Base-by-base conservation (phyloP, 2,329 filamentous ascomycete genomes). In the Penicillium sp. region DNA sequence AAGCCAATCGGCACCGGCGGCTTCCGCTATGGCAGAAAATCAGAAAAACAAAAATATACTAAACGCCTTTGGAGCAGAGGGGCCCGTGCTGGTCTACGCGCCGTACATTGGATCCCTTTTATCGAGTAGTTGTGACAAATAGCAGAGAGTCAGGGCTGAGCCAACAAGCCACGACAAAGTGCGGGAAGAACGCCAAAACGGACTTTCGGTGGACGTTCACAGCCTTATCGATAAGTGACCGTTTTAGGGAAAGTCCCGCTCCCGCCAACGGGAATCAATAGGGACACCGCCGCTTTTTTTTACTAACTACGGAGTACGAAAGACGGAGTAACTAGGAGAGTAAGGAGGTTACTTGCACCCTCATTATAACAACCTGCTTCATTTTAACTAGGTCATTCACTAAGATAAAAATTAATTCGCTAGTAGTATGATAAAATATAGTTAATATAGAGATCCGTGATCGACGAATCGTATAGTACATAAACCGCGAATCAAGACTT, bases 81-180 rank as follows among this genome's bases (percentile, higher is more conserved):
- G 48, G 55, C 57, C 61, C 65, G 68, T 70, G 64, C 68, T 69
- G 61, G 55, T 37, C 51, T 65, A 40, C 64, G 56, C 66, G 60
- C 62, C 63, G 68, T 70, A 70, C 35, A 70, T 63, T 69, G 61
- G 62, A 66, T 63, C 62, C 67, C 54, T 45, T 64, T 61, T 64
- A 69, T 67, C 65, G 42, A 59, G 40, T 61, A 59, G 63, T 62
- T 45, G 67, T 70, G 68, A 70, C 68, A 70, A 70, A 70, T 70
- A 63, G n/a, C 30, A 33, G 30, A 11, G 30, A 33, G 30, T 33
- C 30, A 33, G 30, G 30, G 30, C 30, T 33, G 30, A 11, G 30
- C 30, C 55, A 46, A 37, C 56, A 35, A 35, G 53, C 16, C 48
- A 28, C 30, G 33, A 26, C 33, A 30, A 28, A 30, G 7, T 8